Percentiles rank a stretch among this genome's conserved stretches.
These are phyloP conservation scores for Rubroboletus pulcherrimus DNA, from an alignment of 768 basidiomycete genomes.

Conservation along the genomic window DNA sequence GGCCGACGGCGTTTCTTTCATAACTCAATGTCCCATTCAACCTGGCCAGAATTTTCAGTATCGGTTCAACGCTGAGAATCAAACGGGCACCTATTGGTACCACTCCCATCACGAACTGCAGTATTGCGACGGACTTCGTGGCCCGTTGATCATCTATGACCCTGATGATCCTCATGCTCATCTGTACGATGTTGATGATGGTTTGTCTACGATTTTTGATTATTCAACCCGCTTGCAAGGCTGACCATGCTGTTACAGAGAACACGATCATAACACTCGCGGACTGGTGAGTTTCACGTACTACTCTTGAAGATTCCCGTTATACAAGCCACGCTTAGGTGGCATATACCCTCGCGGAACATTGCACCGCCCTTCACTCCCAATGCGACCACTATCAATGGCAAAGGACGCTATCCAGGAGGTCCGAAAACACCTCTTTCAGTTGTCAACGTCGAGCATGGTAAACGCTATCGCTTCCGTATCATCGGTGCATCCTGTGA, in stretches of 20 bases:
- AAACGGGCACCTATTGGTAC: slow-evolving; percentile 49
- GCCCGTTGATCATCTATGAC: slow-evolving; percentile 44
- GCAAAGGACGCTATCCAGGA: slow-evolving; percentile 36
- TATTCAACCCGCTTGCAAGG: background rate
- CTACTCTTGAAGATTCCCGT: background rate
- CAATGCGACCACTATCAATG: slow-evolving; percentile 45
- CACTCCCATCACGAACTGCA: slow-evolving; percentile 41
- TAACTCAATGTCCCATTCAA: slow-evolving; percentile 46
- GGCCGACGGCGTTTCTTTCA: slow-evolving; percentile 39
- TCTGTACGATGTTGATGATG: slow-evolving; percentile 47
- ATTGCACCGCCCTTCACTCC: slow-evolving; percentile 26
- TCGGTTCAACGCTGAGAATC: slow-evolving; percentile 35
- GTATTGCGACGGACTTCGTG: slow-evolving; percentile 42
- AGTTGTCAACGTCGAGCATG: slow-evolving; percentile 37
- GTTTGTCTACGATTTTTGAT: slow-evolving; percentile 19
- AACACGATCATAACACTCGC: slow-evolving; percentile 41
- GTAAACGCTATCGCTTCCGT: slow-evolving; percentile 40
- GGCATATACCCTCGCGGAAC: slow-evolving; percentile 20
- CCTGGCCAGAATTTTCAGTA: slow-evolving; percentile 39
- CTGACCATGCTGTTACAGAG: slow-evolving; percentile 24
- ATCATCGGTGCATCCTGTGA: slow-evolving; percentile 35
- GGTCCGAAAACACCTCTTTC: slow-evolving; percentile 34
- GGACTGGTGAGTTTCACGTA: slow-evolving; percentile 37
- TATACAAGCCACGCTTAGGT: slow-evolving; percentile 17
- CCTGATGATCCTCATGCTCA: slow-evolving; percentile 38